These are phyloP conservation scores for Kurtzmaniella quercitrusa DNA, from an alignment of 1,139 yeast species.

Conservation along the genomic window DNA sequence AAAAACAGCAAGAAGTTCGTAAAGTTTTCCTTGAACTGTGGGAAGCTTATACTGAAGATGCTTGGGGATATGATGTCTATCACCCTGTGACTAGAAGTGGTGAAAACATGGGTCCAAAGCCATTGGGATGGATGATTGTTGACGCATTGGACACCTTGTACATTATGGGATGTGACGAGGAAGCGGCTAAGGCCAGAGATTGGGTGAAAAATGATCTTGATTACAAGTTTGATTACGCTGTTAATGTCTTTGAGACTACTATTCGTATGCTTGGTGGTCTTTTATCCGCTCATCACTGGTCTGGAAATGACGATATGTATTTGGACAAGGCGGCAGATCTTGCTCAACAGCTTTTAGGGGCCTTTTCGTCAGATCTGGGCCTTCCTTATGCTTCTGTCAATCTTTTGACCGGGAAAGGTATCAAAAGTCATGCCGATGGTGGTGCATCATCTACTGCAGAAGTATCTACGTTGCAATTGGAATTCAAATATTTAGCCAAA, in stretches of 20 bases:
- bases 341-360: slow-evolving; percentile 61
- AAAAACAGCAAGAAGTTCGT: slow-evolving; percentile 53
- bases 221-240: slow-evolving; percentile 60
- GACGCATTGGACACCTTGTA: slow-evolving; percentile 83
- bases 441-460: slow-evolving; percentile 83
- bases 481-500: slow-evolving; percentile 76
- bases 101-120: slow-evolving; percentile 76
- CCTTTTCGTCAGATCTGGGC: slow-evolving; percentile 63
- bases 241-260: slow-evolving; percentile 88
- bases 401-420: slow-evolving; percentile 57
- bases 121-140: slow-evolving; percentile 94
- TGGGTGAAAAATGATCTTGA: slow-evolving; percentile 65
- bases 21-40: slow-evolving; percentile 72
- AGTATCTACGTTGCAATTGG: slow-evolving; percentile 83
- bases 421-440: slow-evolving; percentile 57
- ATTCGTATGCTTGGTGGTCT: slow-evolving; percentile 93
- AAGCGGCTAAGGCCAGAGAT: slow-evolving; percentile 57
- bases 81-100: slow-evolving; percentile 56
- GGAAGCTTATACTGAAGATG: slow-evolving; percentile 71
- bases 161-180: slow-evolving; percentile 72
- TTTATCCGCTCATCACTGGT: slow-evolving; percentile 72
- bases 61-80: slow-evolving; percentile 62
- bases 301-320: slow-evolving; percentile 60
- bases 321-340: slow-evolving; percentile 76
- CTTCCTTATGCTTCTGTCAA: slow-evolving; percentile 81